Base-by-base conservation (phyloP, 192 early-diverging fungal genomes). In the Geranomyces variabilis region DNA sequence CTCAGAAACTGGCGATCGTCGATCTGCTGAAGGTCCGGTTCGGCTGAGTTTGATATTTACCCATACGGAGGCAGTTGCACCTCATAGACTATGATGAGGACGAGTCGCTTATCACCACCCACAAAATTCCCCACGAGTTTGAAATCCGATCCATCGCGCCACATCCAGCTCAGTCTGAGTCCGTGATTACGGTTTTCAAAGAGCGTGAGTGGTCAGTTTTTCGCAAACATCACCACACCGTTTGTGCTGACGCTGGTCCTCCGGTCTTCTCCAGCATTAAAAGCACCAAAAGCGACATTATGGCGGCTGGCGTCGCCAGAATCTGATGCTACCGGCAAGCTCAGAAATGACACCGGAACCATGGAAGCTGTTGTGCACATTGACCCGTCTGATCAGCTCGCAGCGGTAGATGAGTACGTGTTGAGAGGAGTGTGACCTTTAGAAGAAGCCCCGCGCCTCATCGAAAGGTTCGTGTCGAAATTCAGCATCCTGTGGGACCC, bases 61-160 rank as follows among this genome's bases (percentile, higher is more conserved):
- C 14, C n/a, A 15, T 1, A 15, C 58, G 34, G 69, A 45, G 19
- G 17, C 77, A 92, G 90, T 64, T 92, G n/a, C 88, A 87, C 63
- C 60, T 94, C 21, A 67, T 95, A 29, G 86, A 90, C 21, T 92
- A 90, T 77, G 86, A 92, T 75, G 92, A 94, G 66, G 92, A 93
- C 34, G 73, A 79, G 24, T 78, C 78, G 72, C 82, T 89, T 46
- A 83, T 93, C 19, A 79, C 78, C 1, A 70, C 77, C 17, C 83
- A 80, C 0, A 78, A 84, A 43, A 93, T 85, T 77, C 64, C 64
- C 17, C 93, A 95, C 71, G 71, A 80, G 6, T 77, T 86, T 51
- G 90, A 90, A 62, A 77, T 94, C 21, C 86, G 84, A 82, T 79
- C 80, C 53, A 87, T 94, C 41, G 81, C 89, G 0, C 75, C 89